These are phyloP conservation scores for Maudiozyma bulderi DNA, from an alignment of 805 yeast species.

Conservation along the genomic window DNA sequence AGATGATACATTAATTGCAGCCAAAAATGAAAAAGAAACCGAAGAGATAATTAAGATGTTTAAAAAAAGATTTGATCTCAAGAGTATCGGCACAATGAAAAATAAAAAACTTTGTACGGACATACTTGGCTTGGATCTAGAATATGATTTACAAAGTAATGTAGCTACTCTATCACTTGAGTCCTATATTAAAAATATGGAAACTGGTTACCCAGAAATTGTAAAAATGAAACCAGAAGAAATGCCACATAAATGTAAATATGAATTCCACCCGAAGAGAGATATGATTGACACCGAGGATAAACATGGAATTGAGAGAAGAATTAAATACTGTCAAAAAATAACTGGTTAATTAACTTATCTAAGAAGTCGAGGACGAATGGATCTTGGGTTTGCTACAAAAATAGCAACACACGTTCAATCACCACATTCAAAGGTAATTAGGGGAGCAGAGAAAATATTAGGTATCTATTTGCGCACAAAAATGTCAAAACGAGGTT, in stretches of 20 bases:
- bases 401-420: too few relatives aligned
- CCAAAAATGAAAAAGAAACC: slow-evolving; percentile 1
- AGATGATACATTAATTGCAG: slow-evolving; percentile 9
- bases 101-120: slow-evolving; percentile 3
- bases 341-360: neutral
- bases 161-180: neutral
- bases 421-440: neutral
- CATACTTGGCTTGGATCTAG: slow-evolving; percentile 6
- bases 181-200: neutral
- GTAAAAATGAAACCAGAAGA: neutral
- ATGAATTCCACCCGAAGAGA: neutral
- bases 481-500: neutral
- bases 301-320: neutral
- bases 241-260: neutral
- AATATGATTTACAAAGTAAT: neutral
- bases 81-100: slow-evolving; percentile 6
- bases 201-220: neutral
- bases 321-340: neutral
- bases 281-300: neutral
- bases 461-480: neutral
- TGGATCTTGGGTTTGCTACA: neutral
- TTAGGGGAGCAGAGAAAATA: neutral
- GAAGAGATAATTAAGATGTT: slow-evolving; percentile 1
- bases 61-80: slow-evolving; percentile 1
- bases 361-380: neutral